These are phyloP conservation scores for Penicillium manginii DNA, from an alignment of 495 filamentous ascomycete genomes.

Conservation along the genomic window DNA sequence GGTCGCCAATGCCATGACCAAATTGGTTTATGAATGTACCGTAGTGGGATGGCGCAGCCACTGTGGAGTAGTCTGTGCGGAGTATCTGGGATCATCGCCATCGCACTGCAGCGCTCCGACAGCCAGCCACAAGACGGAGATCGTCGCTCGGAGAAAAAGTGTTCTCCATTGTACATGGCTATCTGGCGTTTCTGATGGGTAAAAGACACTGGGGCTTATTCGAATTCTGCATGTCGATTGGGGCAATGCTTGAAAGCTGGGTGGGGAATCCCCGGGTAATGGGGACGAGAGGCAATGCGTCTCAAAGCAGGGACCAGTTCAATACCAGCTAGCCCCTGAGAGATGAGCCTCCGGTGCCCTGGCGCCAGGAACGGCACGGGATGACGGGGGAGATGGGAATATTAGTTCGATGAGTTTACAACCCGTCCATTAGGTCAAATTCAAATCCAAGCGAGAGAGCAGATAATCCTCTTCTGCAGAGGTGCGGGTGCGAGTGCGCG, in stretches of 20 bases:
- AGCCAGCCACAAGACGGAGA: slow-evolving; percentile 1
- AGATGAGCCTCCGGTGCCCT: not conserved
- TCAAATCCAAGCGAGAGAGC: slow-evolving; percentile 34
- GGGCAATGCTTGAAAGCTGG: not conserved
- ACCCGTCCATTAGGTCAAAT: slow-evolving; percentile 29
- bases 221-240: not conserved
- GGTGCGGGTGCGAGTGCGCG: slow-evolving; percentile 17
- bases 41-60: slow-evolving; percentile 17
- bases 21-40: slow-evolving; percentile 29
- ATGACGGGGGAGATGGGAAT: not conserved
- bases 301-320: not conserved
- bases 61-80: slow-evolving; percentile 21
- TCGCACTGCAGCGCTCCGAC: slow-evolving; percentile 16
- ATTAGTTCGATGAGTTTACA: not conserved
- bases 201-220: not conserved
- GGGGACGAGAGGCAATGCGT: not conserved
- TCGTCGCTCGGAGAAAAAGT: slow-evolving; percentile 1
- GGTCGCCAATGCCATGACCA: no score
- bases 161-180: not conserved
- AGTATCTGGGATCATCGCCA: slow-evolving; percentile 17
- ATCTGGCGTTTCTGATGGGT: not conserved
- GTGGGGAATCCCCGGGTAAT: not conserved
- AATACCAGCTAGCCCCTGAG: not conserved
- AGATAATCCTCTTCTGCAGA: slow-evolving; percentile 29
- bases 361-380: not conserved